A percentile compares a stretch with the other conserved stretches of the same genome.
phyloP scores from a whole-genome alignment of 306 rosid species.

The Begonia masoniana region DNA sequence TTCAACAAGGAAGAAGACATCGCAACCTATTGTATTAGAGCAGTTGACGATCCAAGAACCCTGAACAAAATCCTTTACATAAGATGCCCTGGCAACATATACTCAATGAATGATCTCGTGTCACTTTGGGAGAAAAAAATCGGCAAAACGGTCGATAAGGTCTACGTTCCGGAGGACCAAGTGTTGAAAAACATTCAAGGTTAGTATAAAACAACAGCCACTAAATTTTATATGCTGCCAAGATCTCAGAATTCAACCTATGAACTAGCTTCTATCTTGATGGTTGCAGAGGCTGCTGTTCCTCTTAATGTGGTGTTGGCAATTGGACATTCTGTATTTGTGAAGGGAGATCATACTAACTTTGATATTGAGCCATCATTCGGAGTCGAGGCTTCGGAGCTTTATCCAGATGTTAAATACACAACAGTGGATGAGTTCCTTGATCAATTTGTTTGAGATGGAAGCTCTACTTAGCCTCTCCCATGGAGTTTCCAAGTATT shows the following conservation, averaged over 20 bases:
- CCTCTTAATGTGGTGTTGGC: constrained; percentile 26
- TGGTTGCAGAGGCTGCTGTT: constrained; percentile 28
- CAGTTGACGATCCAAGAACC: constrained; percentile 35
- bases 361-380: constrained; percentile 43
- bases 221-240: not conserved
- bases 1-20: constrained; percentile 35
- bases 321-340: constrained; percentile 29
- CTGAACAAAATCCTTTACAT: constrained; percentile 29
- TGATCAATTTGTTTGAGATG: constrained; percentile 29
- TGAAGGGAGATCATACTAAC: constrained; percentile 43
- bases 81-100: constrained; percentile 14
- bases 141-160: constrained; percentile 18
- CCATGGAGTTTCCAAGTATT: not conserved
- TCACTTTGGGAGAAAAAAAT: constrained; percentile 29
- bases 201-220: constrained; percentile 1
- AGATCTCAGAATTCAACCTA: not conserved
- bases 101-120: constrained; percentile 24
- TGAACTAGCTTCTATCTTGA: not conserved
- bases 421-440: constrained; percentile 50
- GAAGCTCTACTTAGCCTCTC: not conserved
- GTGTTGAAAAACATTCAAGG: constrained; percentile 27
- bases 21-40: constrained; percentile 16
- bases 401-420: constrained; percentile 53
- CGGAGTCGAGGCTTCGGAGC: constrained; percentile 50
- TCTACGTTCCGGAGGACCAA: constrained; percentile 21